phyloP scores from a whole-genome alignment of 2,329 filamentous ascomycete genomes.

The Triangularia verruculosa region DNA sequence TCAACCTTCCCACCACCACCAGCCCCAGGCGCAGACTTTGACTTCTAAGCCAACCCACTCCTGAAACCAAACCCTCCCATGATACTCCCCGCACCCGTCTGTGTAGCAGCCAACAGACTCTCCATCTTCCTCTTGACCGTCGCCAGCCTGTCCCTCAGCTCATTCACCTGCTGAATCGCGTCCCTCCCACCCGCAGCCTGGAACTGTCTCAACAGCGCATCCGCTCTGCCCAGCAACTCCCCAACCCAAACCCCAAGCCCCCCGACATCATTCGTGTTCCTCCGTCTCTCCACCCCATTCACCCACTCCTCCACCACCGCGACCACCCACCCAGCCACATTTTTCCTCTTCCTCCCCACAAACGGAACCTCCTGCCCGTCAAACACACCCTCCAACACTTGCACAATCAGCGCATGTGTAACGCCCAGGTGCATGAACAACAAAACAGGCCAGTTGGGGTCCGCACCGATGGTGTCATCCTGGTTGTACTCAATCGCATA shows the following conservation, averaged over 20 bases:
- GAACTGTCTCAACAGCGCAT: constrained; percentile 30
- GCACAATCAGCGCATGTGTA: constrained; percentile 54
- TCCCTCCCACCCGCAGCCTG: constrained; percentile 34
- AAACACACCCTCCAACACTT: constrained; percentile 55
- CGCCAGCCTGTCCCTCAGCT: constrained; percentile 36
- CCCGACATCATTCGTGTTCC: constrained; percentile 27
- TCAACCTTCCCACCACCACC: not conserved
- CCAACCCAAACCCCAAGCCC: constrained; percentile 43
- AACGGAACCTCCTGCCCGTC: constrained; percentile 60
- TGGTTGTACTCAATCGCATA: constrained; percentile 60
- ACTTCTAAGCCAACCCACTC: not conserved
- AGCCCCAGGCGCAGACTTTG: not conserved
- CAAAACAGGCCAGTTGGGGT: constrained; percentile 55
- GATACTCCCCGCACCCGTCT: not conserved
- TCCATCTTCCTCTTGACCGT: not conserved
- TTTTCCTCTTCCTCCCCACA: constrained; percentile 47
- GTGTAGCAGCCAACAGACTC: not conserved
- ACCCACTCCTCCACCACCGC: constrained; percentile 49
- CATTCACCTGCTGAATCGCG: constrained; percentile 38
- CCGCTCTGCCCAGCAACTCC: constrained; percentile 51
- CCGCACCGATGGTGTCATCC: constrained; percentile 55
- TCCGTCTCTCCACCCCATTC: constrained; percentile 46
- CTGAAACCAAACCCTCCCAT: constrained; percentile 6
- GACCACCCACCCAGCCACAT: constrained; percentile 55
- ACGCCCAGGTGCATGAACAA: constrained; percentile 56